Evolutionary conservation across 108 stramenopile genomes (phyloP), one percentile per base, ranked within the genome.

Genomic region (Cyclotella choctawhatcheeana): DNA sequence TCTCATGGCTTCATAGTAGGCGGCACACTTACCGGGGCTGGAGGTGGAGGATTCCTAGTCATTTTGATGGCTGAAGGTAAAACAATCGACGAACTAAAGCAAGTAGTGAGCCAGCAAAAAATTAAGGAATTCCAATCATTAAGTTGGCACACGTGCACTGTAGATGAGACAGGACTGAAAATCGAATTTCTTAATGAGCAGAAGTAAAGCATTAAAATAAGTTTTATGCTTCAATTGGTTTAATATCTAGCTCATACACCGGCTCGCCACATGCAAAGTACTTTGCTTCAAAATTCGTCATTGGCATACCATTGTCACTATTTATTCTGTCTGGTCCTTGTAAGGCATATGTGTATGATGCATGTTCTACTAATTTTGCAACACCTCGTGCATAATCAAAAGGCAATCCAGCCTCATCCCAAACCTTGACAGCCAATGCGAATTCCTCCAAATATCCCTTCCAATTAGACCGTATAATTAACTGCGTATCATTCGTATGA

Each of bases 391-490:
- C 30, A 6, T 27, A 24, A 32, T 22, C 1, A 35, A 50, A 47
- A 14, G 13, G 17, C 27, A 52, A 32, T 27, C 64, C 65, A 21
- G 18, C 44, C 45, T 71, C 58, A 14, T 54, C 47, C 70, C 70
- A 78, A 4, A 67, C 58, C 0, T 27, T 40, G 1, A 80, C 71
- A 3, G 88, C 85, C 8, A 43, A 20, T 2, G 74, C 78, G 58
- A 94, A 91, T 62, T 94, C 93, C n/a, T 84, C 67, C 66, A 94
- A 66, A 53, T 92, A 94, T 26, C 71, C 82, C 54, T 81, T 52
- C 90, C 90, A 94, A 76, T 94, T 94, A 50, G 91, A 90, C 27
- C 93, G 86, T 14, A 94, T 68, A 5, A 84, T 53, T 13, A 92
- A 66, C 24, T 73, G 44, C 3, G 72, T 35, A 14, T 67, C 65